Evolutionary conservation across 2,329 filamentous ascomycete genomes (phyloP).

Genomic region (Sarocladium kiliense): DNA sequence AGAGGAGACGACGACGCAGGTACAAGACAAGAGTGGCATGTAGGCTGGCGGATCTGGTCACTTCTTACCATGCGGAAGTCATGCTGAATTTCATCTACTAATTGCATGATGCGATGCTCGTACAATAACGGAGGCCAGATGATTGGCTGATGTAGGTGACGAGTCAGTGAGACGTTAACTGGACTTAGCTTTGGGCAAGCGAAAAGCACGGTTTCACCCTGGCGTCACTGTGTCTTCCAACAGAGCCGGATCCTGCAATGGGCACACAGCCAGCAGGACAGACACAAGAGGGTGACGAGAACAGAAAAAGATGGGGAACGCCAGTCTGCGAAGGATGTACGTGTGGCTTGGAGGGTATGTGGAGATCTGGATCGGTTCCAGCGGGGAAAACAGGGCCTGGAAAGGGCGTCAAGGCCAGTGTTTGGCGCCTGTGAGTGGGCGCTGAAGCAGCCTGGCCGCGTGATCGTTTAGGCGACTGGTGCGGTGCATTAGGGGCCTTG

Average conservation of each 20-base stretch:
- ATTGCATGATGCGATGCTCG: neutral
- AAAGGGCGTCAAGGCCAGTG: neutral
- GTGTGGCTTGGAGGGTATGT: neutral
- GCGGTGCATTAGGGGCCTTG: neutral
- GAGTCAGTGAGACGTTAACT: neutral
- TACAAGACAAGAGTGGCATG: neutral
- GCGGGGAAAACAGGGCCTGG: neutral
- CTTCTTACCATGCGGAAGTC: too few species aligned
- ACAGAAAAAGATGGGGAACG: neutral
- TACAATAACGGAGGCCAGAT: neutral
- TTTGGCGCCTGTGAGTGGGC: neutral
- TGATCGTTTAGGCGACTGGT: constrained; percentile 4
- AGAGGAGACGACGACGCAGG: neutral
- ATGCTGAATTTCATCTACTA: too few species aligned
- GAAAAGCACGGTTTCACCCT: neutral
- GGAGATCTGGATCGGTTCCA: neutral
- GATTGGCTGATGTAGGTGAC: neutral
- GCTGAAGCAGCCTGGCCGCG: neutral
- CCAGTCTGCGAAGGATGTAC: neutral
- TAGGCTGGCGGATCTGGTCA: neutral
- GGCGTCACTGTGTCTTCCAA: neutral
- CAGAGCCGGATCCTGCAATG: neutral
- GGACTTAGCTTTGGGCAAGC: neutral
- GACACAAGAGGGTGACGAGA: neutral
- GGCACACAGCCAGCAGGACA: too few species aligned